Evolutionary conservation across 257 asterid genomes (phyloP), one percentile per base, ranked within the genome.

Genomic region (Solanum lignicaule): DNA sequence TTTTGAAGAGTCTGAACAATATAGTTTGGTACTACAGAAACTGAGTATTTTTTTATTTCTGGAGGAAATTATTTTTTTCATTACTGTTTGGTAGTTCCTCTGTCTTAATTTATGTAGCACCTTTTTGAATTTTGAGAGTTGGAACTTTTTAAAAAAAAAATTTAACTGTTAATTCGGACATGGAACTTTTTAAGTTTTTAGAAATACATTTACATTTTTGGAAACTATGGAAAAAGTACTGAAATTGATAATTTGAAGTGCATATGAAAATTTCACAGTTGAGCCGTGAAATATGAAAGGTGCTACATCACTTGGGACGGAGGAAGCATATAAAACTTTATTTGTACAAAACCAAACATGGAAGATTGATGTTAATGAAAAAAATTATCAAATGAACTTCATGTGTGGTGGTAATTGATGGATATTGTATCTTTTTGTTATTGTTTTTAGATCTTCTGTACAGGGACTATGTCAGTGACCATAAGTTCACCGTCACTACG

Each of bases 381-480:
- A 5, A 1, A 52, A 14, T 13, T 9, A 38, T 25, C 33, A 38
- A 23, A 38, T 27, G 25, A 75, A 23, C 20, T 15, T 39, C 23
- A 14, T 39, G 7, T 39, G 33, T 76, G 83, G 5, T 39, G 60
- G 35, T 39, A 76, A 39, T n/a, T 76, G 83, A 75, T 75, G 13
- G 60, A 25, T 78, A 14, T 41, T 78, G 15, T 23, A 31, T 72
- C 16, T 36, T 33, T 52, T 14, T 29, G 5, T 78, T 87, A 20
- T 55, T 66, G 25, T 65, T 79, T 74, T 81, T 48, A 87, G 89
- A 87, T 87, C 89, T 87, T 87, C 84, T 87, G 74, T 87, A 87
- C 87, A 74, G 58, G 32, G 89, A 87, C 76, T 87, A 87, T 79
- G 87, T 68, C 31, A 52, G 72, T 79, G 89, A 87, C 76, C 89